These are phyloP conservation scores for Inga oerstediana DNA, from an alignment of 306 rosid genomes.

Conservation along the genomic window DNA sequence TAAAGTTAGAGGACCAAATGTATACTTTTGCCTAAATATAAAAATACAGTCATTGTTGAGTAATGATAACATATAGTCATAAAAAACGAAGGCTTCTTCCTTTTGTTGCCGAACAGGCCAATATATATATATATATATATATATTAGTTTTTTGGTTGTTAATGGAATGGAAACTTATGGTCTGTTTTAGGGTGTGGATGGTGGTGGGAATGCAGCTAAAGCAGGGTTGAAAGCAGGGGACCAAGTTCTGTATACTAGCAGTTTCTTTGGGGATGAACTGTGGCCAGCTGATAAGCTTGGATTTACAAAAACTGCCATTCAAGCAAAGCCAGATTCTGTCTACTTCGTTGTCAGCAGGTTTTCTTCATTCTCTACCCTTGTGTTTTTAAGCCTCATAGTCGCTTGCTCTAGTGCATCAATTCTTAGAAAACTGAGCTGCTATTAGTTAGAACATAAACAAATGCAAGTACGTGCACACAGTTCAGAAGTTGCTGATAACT, in stretches of 20 bases:
- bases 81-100: neutral
- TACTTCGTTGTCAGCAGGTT: constrained; percentile 98
- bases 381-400: constrained; percentile 1
- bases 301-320: constrained; percentile 93
- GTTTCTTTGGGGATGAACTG: constrained; percentile 98
- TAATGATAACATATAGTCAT: neutral
- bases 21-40: too few species aligned
- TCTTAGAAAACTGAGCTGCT: neutral
- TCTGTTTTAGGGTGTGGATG: constrained; percentile 75
- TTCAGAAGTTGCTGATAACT: neutral
- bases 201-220: constrained; percentile 96
- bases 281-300: constrained; percentile 99
- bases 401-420: constrained; percentile 22
- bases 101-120: neutral
- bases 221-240: constrained; percentile 92
- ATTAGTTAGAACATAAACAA: neutral
- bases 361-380: constrained; percentile 3
- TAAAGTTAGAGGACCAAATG: too few species aligned
- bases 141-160: neutral
- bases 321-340: constrained; percentile 93
- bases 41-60: neutral
- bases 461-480: neutral
- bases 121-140: neutral
- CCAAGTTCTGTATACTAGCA: constrained; percentile 92
- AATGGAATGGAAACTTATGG: constrained; percentile 27